A percentile compares a stretch with the other conserved stretches of the same genome.
These are phyloP conservation scores for Ophiostoma montium DNA, from an alignment of 2,329 filamentous ascomycete species.

Conservation along the genomic window DNA sequence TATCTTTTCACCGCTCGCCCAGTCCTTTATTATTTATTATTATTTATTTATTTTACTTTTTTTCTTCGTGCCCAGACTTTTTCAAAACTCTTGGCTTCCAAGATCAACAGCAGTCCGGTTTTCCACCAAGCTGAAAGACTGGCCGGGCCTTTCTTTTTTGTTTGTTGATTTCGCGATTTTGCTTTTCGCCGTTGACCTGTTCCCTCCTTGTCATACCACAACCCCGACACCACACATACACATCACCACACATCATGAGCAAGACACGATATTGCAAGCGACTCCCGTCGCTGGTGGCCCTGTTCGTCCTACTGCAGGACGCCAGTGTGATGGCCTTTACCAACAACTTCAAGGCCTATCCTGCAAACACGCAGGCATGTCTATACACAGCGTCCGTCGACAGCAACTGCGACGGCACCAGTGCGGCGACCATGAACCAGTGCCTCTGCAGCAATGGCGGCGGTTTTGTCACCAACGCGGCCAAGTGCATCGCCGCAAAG, in stretches of 20 bases:
- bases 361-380: constrained; percentile 27
- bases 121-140: too few relatives aligned
- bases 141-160: too few relatives aligned
- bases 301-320: not conserved
- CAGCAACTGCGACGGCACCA: constrained; percentile 27
- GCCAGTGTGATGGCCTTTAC: not conserved
- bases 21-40: too few relatives aligned
- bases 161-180: too few relatives aligned
- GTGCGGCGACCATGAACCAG: constrained; percentile 27
- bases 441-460: constrained; percentile 37
- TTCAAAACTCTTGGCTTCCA: too few relatives aligned
- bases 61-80: too few relatives aligned
- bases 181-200: too few relatives aligned
- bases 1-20: too few relatives aligned
- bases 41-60: too few relatives aligned
- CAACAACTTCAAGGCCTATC: constrained; percentile 31
- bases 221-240: not conserved
- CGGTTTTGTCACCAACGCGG: constrained; percentile 33
- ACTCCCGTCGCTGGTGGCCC: not conserved
- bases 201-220: not conserved
- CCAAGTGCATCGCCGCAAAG: constrained; percentile 28
- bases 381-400: constrained; percentile 26
- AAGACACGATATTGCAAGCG: not conserved
- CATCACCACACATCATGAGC: not conserved
- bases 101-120: too few relatives aligned